Conservation (phyloP, 352 stramenopile genomes). For the Pythium insidiosum region DNA sequence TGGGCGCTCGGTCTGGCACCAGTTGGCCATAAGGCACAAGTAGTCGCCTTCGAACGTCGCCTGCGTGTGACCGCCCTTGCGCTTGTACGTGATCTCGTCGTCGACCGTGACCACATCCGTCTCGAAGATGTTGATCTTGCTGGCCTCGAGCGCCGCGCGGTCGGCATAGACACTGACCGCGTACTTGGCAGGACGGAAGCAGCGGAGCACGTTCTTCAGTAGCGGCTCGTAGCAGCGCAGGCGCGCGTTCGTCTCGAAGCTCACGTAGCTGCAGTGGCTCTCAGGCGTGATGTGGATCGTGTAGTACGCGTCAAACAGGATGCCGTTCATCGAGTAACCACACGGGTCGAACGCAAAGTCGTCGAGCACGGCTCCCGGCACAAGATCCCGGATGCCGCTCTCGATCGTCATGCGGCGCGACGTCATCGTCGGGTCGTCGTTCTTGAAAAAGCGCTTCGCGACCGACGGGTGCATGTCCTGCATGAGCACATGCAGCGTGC, state of each 20-base stretch:
- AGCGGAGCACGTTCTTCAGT: constrained; percentile 96
- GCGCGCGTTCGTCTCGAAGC: constrained; percentile 97
- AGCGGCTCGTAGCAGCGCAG: constrained; percentile 85
- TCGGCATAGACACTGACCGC: constrained; percentile 97
- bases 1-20: constrained; percentile 30
- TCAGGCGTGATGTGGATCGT: constrained; percentile 99
- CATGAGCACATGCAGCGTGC: constrained; percentile 80
- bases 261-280: constrained; percentile 94
- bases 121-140: constrained; percentile 69
- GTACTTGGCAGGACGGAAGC: constrained; percentile 96
- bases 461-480: constrained; percentile 80
- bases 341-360: constrained; percentile 98
- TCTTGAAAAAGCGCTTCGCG: constrained; percentile 84
- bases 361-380: constrained; percentile 94
- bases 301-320: constrained; percentile 97
- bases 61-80: constrained; percentile 75
- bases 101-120: constrained; percentile 64
- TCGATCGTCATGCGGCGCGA: constrained; percentile 90
- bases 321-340: constrained; percentile 98
- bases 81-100: constrained; percentile 74
- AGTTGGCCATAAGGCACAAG: constrained; percentile 82
- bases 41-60: constrained; percentile 82
- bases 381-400: constrained; percentile 93
- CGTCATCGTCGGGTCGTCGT: constrained; percentile 50
- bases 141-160: constrained; percentile 51